Evolutionary conservation across 2,329 filamentous ascomycete genomes (phyloP).

Genomic region (Lasiodiplodia citricola): DNA sequence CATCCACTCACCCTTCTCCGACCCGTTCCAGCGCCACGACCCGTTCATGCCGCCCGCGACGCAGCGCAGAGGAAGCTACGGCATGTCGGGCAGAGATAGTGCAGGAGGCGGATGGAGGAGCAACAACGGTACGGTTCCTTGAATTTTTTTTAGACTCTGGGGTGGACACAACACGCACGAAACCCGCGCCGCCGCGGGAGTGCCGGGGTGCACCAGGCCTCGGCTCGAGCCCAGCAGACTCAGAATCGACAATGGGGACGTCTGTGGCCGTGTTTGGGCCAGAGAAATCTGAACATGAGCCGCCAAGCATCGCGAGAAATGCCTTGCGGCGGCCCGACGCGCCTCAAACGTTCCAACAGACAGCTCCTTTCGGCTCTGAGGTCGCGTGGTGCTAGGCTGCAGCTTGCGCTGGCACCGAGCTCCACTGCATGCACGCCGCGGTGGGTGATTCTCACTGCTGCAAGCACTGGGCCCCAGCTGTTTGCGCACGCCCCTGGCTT

Average conservation of each 20-base stretch:
- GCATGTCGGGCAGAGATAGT: conserved; percentile 39
- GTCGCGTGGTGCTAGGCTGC: neutral
- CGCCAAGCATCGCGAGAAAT: conserved; percentile 17
- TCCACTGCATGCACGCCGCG: conserved; percentile 20
- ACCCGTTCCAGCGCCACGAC: conserved; percentile 54
- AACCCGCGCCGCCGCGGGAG: neutral
- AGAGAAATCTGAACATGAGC: neutral
- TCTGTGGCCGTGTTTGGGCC: neutral
- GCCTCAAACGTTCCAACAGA: conserved; percentile 14
- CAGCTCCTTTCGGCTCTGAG: conserved; percentile 13
- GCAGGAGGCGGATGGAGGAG: conserved; percentile 39
- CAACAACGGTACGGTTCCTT: conserved; percentile 42
- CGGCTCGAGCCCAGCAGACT: neutral
- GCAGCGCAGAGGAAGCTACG: conserved; percentile 49
- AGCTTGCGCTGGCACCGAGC: conserved; percentile 3
- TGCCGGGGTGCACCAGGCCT: neutral
- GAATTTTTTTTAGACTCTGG: conserved; percentile 10
- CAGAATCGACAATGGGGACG: neutral
- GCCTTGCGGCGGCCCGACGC: conserved; percentile 15
- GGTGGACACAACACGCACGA: neutral
- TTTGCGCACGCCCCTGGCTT: conserved; percentile 17
- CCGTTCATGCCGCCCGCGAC: conserved; percentile 51
- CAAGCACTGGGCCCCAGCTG: conserved; percentile 13
- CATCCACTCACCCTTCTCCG: conserved; percentile 52
- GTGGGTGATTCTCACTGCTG: conserved; percentile 15